Percentiles rank a stretch among this genome's conserved stretches.
Conservation (phyloP, 768 basidiomycete genomes). For the Multifurca ochricompacta region DNA sequence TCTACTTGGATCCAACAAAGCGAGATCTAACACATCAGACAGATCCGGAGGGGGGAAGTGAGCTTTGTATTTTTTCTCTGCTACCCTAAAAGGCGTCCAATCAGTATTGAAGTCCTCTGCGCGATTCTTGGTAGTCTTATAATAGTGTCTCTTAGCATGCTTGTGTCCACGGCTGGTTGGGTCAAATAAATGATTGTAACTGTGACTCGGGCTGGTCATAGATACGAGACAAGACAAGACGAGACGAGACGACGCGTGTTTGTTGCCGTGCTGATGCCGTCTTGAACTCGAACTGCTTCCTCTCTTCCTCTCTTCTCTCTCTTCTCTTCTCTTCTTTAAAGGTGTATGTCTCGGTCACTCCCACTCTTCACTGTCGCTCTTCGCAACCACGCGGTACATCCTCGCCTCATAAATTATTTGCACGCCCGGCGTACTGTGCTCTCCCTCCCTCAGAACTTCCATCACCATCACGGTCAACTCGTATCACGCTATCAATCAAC, state of each 20-base stretch:
- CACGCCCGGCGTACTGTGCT: conserved; percentile 12
- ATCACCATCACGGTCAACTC: conserved; percentile 8
- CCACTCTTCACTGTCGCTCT: conserved; percentile 33
- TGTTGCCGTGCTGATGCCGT: not conserved
- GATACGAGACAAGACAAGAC: too few relatives aligned
- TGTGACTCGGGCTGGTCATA: conserved; percentile 14
- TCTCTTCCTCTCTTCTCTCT: not conserved
- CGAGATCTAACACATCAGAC: conserved; percentile 59
- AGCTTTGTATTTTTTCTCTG: conserved; percentile 76
- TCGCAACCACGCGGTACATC: conserved; percentile 19
- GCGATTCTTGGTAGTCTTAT: conserved; percentile 54
- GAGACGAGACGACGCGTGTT: conserved; percentile 12
- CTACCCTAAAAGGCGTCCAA: conserved; percentile 70
- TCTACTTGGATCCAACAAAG: conserved; percentile 36
- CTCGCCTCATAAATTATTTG: conserved; percentile 15
- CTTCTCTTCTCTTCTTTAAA: conserved; percentile 60
- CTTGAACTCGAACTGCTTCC: not conserved
- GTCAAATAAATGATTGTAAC: conserved; percentile 30
- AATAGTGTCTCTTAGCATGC: conserved; percentile 47
- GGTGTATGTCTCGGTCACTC: conserved; percentile 50
- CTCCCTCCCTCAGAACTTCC: conserved; percentile 16
- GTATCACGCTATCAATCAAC: conserved; percentile 8
- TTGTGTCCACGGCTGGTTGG: conserved; percentile 48
- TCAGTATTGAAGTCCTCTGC: conserved; percentile 35
- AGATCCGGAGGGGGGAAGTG: conserved; percentile 74